phyloP scores from a whole-genome alignment of 2,329 filamentous ascomycete species.

The Calonectria montana region DNA sequence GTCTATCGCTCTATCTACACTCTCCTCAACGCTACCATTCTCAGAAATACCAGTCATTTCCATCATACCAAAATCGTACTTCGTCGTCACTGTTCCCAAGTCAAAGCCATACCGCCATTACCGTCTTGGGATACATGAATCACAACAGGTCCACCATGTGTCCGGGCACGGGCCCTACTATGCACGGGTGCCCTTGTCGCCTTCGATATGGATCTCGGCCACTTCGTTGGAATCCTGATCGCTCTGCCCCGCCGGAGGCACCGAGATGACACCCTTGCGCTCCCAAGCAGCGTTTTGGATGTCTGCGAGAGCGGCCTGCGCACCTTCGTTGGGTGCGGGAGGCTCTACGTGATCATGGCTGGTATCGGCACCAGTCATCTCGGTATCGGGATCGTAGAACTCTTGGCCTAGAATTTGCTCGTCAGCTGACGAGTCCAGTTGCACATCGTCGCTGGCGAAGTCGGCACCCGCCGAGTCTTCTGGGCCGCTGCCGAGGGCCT shows the following conservation, averaged over 20 bases:
- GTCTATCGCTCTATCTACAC: constrained; percentile 36
- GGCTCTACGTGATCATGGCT: constrained; percentile 27
- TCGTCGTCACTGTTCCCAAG: constrained; percentile 1
- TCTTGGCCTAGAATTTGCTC: constrained; percentile 40
- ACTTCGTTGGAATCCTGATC: constrained; percentile 58
- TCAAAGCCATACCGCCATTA: constrained; percentile 6
- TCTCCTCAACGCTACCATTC: constrained; percentile 24
- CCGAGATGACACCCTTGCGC: constrained; percentile 51
- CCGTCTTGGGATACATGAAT: neutral
- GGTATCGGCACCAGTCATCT: constrained; percentile 42
- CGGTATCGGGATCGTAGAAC: constrained; percentile 44
- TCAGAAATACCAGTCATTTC: constrained; percentile 3
- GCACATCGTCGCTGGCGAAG: constrained; percentile 56
- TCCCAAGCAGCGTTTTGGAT: constrained; percentile 51
- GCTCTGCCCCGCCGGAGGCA: constrained; percentile 50
- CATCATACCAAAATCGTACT: constrained; percentile 9
- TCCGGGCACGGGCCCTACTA: constrained; percentile 34
- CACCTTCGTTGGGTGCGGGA: constrained; percentile 24
- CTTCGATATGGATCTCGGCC: constrained; percentile 62
- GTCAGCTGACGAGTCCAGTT: constrained; percentile 54
- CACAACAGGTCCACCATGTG: constrained; percentile 22
- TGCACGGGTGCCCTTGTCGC: constrained; percentile 45
- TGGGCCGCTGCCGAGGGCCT: constrained; percentile 47
- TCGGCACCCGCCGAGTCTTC: constrained; percentile 50
- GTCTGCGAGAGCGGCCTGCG: constrained; percentile 34